phyloP scores from a whole-genome alignment of 108 stramenopile species.

The Skeletonema potamos region DNA sequence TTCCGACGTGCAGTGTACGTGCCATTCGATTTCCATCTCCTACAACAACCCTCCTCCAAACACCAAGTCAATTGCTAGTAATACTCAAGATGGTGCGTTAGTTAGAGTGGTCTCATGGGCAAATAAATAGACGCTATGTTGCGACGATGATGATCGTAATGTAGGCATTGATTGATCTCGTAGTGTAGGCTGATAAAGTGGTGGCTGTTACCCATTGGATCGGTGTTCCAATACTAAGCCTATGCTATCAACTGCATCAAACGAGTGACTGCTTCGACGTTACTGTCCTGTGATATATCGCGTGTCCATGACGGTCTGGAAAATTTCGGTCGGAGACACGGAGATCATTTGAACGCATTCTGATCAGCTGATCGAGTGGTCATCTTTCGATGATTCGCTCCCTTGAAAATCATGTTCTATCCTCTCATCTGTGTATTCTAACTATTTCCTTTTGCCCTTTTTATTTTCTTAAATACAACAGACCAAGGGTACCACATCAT shows the following conservation, averaged over 20 bases:
- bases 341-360: not conserved
- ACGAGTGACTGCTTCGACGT: not conserved
- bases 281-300: not conserved
- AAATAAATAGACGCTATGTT: not conserved
- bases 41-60: not conserved
- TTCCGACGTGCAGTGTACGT: not conserved
- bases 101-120: not conserved
- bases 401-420: not conserved
- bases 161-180: not conserved
- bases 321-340: not conserved
- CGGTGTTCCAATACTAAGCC: not conserved
- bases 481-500: slow-evolving; percentile 99
- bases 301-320: not conserved
- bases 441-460: not conserved
- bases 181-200: not conserved
- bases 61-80: not conserved
- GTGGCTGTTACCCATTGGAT: not conserved
- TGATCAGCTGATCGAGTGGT: not conserved
- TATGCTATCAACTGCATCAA: not conserved
- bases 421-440: not conserved
- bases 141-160: not conserved
- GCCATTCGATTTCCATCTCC: not conserved
- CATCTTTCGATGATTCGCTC: not conserved
- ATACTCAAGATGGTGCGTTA: slow-evolving; percentile 1
- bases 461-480: slow-evolving; percentile 40